Evolutionary conservation across 352 stramenopile genomes (phyloP).

Genomic region (Phytopythium oedochilum): DNA sequence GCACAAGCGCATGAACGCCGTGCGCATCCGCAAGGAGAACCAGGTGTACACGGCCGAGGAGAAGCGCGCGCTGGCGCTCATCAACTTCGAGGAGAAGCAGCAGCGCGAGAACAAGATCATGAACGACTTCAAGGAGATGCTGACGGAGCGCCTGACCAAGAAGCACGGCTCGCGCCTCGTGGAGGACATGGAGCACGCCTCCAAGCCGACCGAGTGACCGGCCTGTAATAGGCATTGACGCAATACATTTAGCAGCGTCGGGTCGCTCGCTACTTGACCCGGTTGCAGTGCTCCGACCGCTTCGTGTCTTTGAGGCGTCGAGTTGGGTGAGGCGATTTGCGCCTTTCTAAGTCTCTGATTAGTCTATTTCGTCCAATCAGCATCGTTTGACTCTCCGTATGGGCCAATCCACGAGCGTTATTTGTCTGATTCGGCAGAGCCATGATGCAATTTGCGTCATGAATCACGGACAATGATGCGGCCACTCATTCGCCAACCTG

Average conservation of each 20-base stretch:
- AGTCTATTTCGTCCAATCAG: not conserved
- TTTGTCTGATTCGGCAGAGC: not conserved
- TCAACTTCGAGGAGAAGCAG: constrained; percentile 99
- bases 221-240: too few relatives aligned
- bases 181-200: constrained; percentile 78
- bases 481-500: constrained; percentile 4
- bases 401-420: not conserved
- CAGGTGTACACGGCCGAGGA: constrained; percentile 99
- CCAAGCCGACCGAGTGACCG: constrained; percentile 18
- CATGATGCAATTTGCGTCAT: too few relatives aligned
- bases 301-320: not conserved
- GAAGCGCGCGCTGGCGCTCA: constrained; percentile 96
- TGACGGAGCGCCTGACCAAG: constrained; percentile 84
- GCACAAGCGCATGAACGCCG: constrained; percentile 98
- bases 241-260: too few relatives aligned
- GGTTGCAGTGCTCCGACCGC: too few relatives aligned
- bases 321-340: not conserved
- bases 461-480: too few relatives aligned
- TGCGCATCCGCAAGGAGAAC: constrained; percentile 99
- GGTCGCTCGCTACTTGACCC: too few relatives aligned
- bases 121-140: constrained; percentile 95
- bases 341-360: not conserved
- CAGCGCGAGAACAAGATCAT: constrained; percentile 98
- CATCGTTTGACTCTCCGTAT: too few relatives aligned
- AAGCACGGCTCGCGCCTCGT: constrained; percentile 84